Evolutionary conservation across 2,329 filamentous ascomycete genomes (phyloP), one percentile per base, ranked within the genome.

Genomic region (Sarocladiaceae sp.): DNA sequence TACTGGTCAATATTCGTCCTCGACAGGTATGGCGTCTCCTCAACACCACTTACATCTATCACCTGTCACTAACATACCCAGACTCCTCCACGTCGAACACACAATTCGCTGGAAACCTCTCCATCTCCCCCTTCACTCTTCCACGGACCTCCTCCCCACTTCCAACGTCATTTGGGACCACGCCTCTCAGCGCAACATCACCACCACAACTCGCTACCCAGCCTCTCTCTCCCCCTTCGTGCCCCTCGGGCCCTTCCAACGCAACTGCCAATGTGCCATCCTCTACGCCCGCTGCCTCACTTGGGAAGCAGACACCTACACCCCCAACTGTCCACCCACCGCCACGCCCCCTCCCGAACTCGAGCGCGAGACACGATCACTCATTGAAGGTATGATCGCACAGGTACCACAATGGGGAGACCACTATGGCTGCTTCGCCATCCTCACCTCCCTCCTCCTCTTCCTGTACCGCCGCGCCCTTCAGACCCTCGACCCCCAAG

Each of bases 1-100:
- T 70, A 68, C 58, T 70, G 67, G 67, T 62, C 60, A 2, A 54
- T 70, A 33, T 64, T 70, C 47, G 65, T 70, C 15, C 54, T 70
- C 23, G 67, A 70, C 47, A 65, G 68, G 64, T 66, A 51, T 57
- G 63, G 57, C 11, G 18, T 19, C 20, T 12, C 19, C 15, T 27
- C 2, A 18, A 9, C 5, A 1, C 24, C 5, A n/a, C 13, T 40
- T 11, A n/a, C n/a, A n/a, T n/a, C 10, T 34, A 7, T 43, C 24
- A 18, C 16, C 33, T 27, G 9, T 24, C 33, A 49, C 48, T 26
- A 50, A 43, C 15, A 21, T n/a, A 11, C 10, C n/a, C 13, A 57
- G 55, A 27, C 54, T 63, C 27, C 51, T 59, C 23, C 61, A 63
- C 32, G 55, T 60, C 33, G 59, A 64, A 46, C 55, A 52, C 39